Base-by-base conservation (phyloP, 2,329 filamentous ascomycete species). In the Calonectria hawksworthii region DNA sequence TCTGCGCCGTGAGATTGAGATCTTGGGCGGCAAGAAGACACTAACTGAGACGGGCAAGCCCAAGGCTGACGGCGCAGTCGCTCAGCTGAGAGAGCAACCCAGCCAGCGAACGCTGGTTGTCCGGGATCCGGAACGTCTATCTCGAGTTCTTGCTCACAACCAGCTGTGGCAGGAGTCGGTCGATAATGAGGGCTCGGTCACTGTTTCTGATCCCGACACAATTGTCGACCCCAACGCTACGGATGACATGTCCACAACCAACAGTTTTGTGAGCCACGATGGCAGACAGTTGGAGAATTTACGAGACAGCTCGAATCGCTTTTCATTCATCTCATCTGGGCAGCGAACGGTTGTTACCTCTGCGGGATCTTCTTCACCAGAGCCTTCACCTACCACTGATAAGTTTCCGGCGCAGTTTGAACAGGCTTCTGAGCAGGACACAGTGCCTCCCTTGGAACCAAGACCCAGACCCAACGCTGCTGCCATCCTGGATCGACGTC, bases 1-100 rank as follows among this genome's bases (percentile, higher is more conserved):
- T 0, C 86, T 96, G 36, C 90, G 94, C 50, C 89, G 89, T 70
- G 92, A 94, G 80, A 96, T 96, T 67, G 92, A 95, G 78, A 87
- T 88, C 8, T 85, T 94, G 10, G 93, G 94, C 34, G 94, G 94
- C 23, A 93, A 91, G 85, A 93, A 90, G 82, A 87, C 88, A 70
- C 82, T 90, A 30, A 90, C 91, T 0, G 92, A 94, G 80, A 92
- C 90, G 5, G 92, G 91, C 50, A 88, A 85, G 74, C 87, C 88
- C 0, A 89, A 89, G 75, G 74, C 80, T 6, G 87, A 88, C 2
- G 85, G 87, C 30, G 78, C 82, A 14, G 64, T 75, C n/a, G 70
- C 79, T 18, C 79, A 83, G 34, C 76, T 87, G 23, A 84, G 82
- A 69, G 83, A 84, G 36, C 86, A 86, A 66, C 79, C 85, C 10